Evolutionary conservation across 2,329 filamentous ascomycete species (phyloP).

Genomic region (Calonectria ilicicola): DNA sequence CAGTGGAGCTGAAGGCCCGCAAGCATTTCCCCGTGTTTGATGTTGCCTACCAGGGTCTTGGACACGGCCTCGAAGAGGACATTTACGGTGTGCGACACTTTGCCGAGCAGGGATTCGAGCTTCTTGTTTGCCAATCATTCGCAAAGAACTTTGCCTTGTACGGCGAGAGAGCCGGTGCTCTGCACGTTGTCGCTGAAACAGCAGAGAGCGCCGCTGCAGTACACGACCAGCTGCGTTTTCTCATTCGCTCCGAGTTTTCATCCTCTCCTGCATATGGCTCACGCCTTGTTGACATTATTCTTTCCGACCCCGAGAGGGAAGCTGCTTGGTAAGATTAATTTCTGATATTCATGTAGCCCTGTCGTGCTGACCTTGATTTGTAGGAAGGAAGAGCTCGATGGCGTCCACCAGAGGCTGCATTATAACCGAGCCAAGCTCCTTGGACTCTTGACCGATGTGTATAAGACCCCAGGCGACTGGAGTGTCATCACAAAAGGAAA

Average conservation of each 20-base stretch:
- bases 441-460: neutral
- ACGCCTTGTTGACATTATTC: conserved; percentile 24
- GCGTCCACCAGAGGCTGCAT: conserved; percentile 11
- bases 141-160: conserved; percentile 55
- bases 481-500: conserved; percentile 24
- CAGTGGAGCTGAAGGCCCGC: conserved; percentile 19
- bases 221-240: conserved; percentile 26
- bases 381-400: conserved; percentile 21
- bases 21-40: conserved; percentile 49
- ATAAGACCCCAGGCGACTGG: conserved; percentile 31
- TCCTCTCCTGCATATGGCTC: conserved; percentile 33
- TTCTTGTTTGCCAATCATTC: conserved; percentile 51
- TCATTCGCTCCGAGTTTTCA: conserved; percentile 30
- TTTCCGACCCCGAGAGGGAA: conserved; percentile 16
- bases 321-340: conserved; percentile 17
- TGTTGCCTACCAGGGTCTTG: conserved; percentile 52
- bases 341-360: neutral
- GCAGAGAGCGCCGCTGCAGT: conserved; percentile 11
- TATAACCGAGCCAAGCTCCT: conserved; percentile 10
- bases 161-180: conserved; percentile 49
- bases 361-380: neutral
- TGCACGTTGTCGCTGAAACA: conserved; percentile 24
- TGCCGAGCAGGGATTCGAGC: conserved; percentile 43
- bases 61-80: conserved; percentile 48
- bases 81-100: conserved; percentile 43